Conservation (phyloP, 208 protist species). For the Porcisia deanei region DNA sequence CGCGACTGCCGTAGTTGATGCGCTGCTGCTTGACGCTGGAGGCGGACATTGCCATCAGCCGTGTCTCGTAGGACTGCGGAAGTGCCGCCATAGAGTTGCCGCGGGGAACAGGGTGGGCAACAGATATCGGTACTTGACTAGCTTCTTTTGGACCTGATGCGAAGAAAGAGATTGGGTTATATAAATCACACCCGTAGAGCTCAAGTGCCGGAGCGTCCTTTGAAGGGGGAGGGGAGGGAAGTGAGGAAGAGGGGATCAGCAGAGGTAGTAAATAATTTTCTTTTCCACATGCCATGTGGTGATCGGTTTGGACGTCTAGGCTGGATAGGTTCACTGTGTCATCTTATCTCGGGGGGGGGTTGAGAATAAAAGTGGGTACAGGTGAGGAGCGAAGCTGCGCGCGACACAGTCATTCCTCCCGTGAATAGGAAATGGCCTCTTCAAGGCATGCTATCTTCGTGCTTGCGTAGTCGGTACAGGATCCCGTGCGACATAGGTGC, state of each 20-base stretch:
- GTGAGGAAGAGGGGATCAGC: not conserved
- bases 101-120: not conserved
- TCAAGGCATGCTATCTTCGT: too few relatives aligned
- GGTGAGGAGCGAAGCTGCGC: too few relatives aligned
- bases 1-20: slow-evolving; percentile 82
- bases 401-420: not conserved
- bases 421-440: not conserved
- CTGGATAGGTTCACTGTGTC: not conserved
- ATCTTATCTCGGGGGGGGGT: not conserved
- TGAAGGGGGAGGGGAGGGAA: not conserved
- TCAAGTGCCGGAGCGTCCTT: not conserved
- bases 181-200: not conserved
- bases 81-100: slow-evolving; percentile 12
- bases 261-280: not conserved
- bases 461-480: not conserved
- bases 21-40: slow-evolving; percentile 33
- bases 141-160: not conserved
- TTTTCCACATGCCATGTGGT: not conserved
- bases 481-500: not conserved
- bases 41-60: slow-evolving; percentile 35
- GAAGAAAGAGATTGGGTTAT: not conserved
- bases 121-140: not conserved
- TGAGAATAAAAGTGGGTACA: not conserved
- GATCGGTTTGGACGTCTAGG: not conserved
- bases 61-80: slow-evolving; percentile 27